phyloP scores from a whole-genome alignment of 1,284 basidiomycete genomes.

The Malassezia slooffiae region DNA sequence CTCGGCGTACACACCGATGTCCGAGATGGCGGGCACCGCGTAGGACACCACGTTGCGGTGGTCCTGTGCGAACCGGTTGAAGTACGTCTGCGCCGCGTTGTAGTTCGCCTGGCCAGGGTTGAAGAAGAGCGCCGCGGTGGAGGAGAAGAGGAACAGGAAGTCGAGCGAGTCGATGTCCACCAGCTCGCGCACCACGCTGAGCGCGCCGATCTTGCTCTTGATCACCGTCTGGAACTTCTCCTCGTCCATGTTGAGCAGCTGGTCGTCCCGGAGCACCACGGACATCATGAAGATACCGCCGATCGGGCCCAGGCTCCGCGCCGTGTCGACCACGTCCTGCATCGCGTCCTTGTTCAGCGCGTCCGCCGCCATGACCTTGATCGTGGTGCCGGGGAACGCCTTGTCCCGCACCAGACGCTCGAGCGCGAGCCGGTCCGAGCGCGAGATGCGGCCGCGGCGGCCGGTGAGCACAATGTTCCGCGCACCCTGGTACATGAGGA shows the following conservation, averaged over 20 bases:
- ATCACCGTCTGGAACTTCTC: conserved; percentile 17
- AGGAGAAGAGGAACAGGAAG: conserved; percentile 19
- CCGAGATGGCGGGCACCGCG: conserved; percentile 18
- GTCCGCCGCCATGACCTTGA: conserved; percentile 16
- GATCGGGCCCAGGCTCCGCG: conserved; percentile 7
- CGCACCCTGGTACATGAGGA: conserved; percentile 15
- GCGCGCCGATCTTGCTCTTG: conserved; percentile 15
- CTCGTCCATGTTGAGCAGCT: conserved; percentile 16
- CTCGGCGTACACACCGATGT: conserved; percentile 17
- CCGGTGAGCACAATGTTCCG: conserved; percentile 20
- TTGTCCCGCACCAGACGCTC: conserved; percentile 15
- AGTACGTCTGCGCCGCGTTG: conserved; percentile 18
- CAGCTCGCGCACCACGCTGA: conserved; percentile 11
- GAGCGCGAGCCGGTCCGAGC: conserved; percentile 15
- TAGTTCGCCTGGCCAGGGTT: conserved; percentile 19
- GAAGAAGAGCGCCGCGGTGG: conserved; percentile 17
- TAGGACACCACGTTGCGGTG: conserved; percentile 14
- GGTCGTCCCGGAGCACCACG: conserved; percentile 16
- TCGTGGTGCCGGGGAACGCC: conserved; percentile 15
- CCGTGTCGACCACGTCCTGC: conserved; percentile 13
- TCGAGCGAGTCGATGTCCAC: conserved; percentile 12
- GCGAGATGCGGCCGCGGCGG: conserved; percentile 15
- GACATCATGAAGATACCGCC: conserved; percentile 18
- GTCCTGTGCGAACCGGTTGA: conserved; percentile 17
- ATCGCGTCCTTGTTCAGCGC: conserved; percentile 13